These are phyloP conservation scores for Ascochyta pisi DNA, from an alignment of 2,329 filamentous ascomycete species.

Conservation along the genomic window DNA sequence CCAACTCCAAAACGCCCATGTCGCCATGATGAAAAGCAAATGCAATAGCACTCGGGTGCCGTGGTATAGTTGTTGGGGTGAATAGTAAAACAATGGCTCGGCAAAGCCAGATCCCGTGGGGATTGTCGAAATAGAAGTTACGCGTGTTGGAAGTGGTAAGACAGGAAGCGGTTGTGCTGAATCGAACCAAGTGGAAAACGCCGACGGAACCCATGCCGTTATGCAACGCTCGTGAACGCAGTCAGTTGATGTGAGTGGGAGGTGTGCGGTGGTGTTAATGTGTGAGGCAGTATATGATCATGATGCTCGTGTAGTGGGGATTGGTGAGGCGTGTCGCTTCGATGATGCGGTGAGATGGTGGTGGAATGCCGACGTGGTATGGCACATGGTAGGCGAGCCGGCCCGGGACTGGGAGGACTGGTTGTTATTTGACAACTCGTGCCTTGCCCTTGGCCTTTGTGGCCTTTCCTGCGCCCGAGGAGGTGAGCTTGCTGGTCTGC, in stretches of 20 bases:
- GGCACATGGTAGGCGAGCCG: constrained; percentile 22
- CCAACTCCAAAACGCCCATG: constrained; percentile 15
- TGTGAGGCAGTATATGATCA: constrained; percentile 42
- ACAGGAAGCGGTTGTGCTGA: constrained; percentile 33
- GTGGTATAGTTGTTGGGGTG: constrained; percentile 17
- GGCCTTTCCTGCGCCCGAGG: constrained; percentile 59
- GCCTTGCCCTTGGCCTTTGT: constrained; percentile 55
- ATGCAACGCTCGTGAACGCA: constrained; percentile 49
- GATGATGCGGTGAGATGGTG: constrained; percentile 38
- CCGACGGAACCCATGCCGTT: constrained; percentile 39
- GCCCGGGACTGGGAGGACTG: constrained; percentile 28
- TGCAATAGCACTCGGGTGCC: constrained; percentile 14
- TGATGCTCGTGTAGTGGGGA: constrained; percentile 42
- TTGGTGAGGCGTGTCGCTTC: constrained; percentile 39
- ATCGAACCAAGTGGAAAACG: constrained; percentile 40
- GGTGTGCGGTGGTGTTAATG: constrained; percentile 24
- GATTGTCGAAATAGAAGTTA: constrained; percentile 21
- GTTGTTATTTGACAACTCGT: constrained; percentile 47
- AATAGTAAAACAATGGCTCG: constrained; percentile 21
- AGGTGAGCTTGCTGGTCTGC: constrained; percentile 71
- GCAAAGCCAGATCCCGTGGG: constrained; percentile 26
- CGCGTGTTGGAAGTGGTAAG: constrained; percentile 21
- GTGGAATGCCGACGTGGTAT: constrained; percentile 37
- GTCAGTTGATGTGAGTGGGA: constrained; percentile 23
- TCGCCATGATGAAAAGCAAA: constrained; percentile 19